Conservation (phyloP, 345 rosid species). For the Linum tenue region DNA sequence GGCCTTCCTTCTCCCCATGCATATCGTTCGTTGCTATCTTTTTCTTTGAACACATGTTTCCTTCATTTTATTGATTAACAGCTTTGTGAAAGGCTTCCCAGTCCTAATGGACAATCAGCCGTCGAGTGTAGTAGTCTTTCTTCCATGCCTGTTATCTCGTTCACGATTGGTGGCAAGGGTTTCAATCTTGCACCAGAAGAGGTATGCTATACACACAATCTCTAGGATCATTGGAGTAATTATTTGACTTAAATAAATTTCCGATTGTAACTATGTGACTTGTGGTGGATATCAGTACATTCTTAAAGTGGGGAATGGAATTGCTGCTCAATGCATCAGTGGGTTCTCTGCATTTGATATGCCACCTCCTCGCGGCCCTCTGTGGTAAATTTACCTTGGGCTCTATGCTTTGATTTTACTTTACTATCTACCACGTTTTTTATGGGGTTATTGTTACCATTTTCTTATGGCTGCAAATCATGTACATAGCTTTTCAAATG, state of each 20-base stretch:
- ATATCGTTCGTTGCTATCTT: neutral
- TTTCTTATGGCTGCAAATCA: too few species aligned
- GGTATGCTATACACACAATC: constrained; percentile 2
- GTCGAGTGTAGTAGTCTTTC: constrained; percentile 22
- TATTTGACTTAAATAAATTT: neutral
- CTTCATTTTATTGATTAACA: neutral
- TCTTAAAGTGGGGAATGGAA: constrained; percentile 28
- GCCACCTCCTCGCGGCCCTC: constrained; percentile 26
- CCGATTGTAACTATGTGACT: neutral
- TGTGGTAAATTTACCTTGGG: constrained; percentile 16
- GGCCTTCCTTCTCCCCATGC: neutral
- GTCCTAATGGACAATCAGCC: constrained; percentile 26
- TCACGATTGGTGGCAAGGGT: constrained; percentile 23
- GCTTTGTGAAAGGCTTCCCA: constrained; percentile 26
- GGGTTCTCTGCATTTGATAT: constrained; percentile 24
- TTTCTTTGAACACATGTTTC: neutral
- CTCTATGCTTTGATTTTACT: constrained; percentile 4
- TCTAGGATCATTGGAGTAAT: neutral
- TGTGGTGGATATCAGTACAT: constrained; percentile 15
- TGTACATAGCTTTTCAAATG: neutral
- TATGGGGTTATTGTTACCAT: too few species aligned
- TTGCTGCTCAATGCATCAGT: constrained; percentile 26
- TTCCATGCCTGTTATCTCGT: constrained; percentile 21
- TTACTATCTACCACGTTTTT: neutral
- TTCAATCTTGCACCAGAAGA: constrained; percentile 20